Percentiles rank a stretch among this genome's conserved stretches.
phyloP scores from a whole-genome alignment of 2,329 filamentous ascomycete species.

The Stagonosporopsis rhizophila region DNA sequence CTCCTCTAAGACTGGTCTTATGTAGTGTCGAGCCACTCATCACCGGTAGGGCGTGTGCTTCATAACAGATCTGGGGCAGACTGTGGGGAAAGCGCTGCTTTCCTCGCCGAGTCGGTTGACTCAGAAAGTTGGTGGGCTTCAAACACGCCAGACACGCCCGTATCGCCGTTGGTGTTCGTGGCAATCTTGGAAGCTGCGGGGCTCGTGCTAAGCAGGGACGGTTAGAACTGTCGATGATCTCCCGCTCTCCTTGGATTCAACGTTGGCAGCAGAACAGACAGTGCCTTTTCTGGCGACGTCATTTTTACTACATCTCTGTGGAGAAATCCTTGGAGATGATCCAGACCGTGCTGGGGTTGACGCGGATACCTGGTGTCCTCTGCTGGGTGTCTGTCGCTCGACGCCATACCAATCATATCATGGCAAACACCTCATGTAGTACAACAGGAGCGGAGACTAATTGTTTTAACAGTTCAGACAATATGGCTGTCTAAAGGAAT shows the following conservation, averaged over 20 bases:
- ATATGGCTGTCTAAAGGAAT: no score
- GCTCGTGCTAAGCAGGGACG: neutral
- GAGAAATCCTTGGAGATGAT: no score
- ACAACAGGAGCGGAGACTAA: no score
- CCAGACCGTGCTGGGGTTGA: no score
- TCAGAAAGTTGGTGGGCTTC: neutral
- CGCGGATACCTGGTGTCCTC: no score
- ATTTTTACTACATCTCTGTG: neutral
- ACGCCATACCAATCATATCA: no score
- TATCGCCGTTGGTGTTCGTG: neutral
- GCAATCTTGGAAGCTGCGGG: neutral
- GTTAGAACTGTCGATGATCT: constrained; percentile 6
- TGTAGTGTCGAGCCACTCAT: neutral
- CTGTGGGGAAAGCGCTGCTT: neutral
- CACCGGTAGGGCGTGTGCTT: neutral
- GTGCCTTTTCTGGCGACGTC: constrained; percentile 4
- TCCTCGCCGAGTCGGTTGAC: neutral
- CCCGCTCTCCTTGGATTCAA: neutral
- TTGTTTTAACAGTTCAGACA: no score
- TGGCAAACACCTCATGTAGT: no score
- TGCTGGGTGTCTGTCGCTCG: no score
- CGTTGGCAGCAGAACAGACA: neutral
- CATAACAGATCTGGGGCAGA: neutral
- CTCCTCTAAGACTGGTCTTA: neutral
- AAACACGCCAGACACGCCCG: constrained; percentile 14